Conservation (phyloP, 176 grass and related monocot species). For the Oryza meyeriana region DNA sequence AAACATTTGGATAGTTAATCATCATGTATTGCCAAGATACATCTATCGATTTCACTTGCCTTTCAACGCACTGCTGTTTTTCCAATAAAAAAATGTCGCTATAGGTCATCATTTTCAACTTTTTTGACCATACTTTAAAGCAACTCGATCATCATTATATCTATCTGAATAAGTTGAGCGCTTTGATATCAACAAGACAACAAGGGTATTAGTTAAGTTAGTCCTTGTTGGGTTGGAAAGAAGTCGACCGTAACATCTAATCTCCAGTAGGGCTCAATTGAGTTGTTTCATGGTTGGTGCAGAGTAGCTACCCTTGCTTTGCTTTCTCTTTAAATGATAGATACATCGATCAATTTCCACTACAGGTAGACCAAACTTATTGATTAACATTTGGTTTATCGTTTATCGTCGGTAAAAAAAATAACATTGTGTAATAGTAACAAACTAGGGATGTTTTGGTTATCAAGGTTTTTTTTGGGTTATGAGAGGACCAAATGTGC, state of each 20-base stretch:
- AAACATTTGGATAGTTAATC: neutral
- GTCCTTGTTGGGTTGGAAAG: neutral
- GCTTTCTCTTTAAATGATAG: neutral
- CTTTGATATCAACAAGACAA: neutral
- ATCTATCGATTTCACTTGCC: neutral
- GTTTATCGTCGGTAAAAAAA: too few species aligned
- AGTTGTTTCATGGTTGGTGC: neutral
- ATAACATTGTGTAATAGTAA: too few species aligned
- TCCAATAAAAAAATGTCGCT: neutral
- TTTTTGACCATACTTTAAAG: neutral
- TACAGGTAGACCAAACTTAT: too few species aligned
- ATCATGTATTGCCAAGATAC: neutral
- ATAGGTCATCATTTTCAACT: neutral
- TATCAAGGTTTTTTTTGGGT: too few species aligned
- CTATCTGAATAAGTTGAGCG: neutral
- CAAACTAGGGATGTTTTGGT: too few species aligned
- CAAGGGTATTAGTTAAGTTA: neutral
- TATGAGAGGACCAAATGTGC: too few species aligned
- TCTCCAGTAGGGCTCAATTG: neutral
- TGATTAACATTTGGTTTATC: too few species aligned
- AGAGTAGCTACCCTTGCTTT: neutral
- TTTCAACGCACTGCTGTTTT: neutral
- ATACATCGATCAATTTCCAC: too few species aligned
- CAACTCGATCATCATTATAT: neutral
- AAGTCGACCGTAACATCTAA: neutral